Base-by-base conservation (phyloP, 495 filamentous ascomycete species). In the Polyplosphaeria fusca region DNA sequence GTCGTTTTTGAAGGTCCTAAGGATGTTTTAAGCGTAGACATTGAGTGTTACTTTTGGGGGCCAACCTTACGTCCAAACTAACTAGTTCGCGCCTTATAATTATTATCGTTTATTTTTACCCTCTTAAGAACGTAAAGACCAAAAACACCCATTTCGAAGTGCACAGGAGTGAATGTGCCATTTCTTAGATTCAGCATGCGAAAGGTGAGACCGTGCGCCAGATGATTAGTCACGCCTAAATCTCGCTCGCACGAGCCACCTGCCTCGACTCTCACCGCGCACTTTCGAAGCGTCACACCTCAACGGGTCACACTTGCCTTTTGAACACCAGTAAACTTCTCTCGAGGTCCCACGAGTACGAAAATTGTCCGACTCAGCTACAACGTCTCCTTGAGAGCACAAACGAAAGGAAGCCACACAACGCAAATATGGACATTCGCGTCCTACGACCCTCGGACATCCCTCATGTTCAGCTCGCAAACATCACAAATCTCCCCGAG, bases 401-500 rank as follows among this genome's bases (percentile, higher is more conserved):
- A 7, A 35, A 35, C 7, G 7, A 7, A 35, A 7, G 7, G 7
- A 35, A 35, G 30, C 30, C 30, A 35, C 30, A 7, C 30, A 7
- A 35, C 30, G 30, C 25, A 43, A 70, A 61, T 38, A 92, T 92
- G 88, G 88, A 92, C 71, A 89, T 92, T 71, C 82, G 88, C 38
- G 74, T 87, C 38, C 79, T 92, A 56, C 78, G 74, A 55, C 74
- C 87, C 51, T 81, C 83, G 53, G 88, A 92, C 76, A 92, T 96
- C 63, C 93, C 89, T 40, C 85, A 95, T 63, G 92, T 98, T 66
- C 93, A 98, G 77, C 88, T 91, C 73, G 90, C 93, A 63, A 98
- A 98, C 77, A 89, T 97, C 71, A 95, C 95, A 68, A 98, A 98
- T 76, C 80, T 98, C 25, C 93, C 93, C 64, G 93, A 98, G 75